Percentiles rank a stretch among this genome's conserved stretches.
phyloP scores from a whole-genome alignment of 1,284 basidiomycete species.

The Trametes versicolor region DNA sequence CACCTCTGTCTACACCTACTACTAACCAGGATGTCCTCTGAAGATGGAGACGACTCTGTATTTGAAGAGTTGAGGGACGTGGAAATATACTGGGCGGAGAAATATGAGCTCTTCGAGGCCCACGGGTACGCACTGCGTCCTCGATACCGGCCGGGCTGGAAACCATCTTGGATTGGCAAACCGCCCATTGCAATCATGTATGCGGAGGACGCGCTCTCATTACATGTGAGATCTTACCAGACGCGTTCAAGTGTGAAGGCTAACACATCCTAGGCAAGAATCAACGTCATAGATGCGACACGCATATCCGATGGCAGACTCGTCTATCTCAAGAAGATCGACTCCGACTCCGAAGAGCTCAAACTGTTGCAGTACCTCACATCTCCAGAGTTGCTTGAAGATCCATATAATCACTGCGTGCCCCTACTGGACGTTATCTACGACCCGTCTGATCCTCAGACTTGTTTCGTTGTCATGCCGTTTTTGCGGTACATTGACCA shows the following conservation, averaged over 20 bases:
- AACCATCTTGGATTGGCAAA: neutral
- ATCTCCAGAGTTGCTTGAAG: conserved; percentile 19
- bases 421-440: conserved; percentile 43
- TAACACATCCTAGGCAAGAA: neutral
- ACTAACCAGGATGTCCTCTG: no score
- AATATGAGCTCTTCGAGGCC: neutral
- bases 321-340: conserved; percentile 39
- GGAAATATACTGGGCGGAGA: no score
- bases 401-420: conserved; percentile 44
- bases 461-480: conserved; percentile 44
- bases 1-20: no score
- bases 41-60: no score
- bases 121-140: neutral
- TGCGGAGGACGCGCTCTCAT: neutral
- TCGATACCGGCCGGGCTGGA: neutral
- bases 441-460: conserved; percentile 25
- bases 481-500: conserved; percentile 36
- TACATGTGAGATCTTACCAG: no score
- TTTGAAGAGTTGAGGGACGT: no score
- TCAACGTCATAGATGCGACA: conserved; percentile 36
- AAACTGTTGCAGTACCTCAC: conserved; percentile 8
- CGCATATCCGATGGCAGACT: conserved; percentile 33
- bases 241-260: no score
- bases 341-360: conserved; percentile 28
- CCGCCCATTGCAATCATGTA: neutral